Base-by-base conservation (phyloP, 768 basidiomycete genomes). In the Mycena amicta region DNA sequence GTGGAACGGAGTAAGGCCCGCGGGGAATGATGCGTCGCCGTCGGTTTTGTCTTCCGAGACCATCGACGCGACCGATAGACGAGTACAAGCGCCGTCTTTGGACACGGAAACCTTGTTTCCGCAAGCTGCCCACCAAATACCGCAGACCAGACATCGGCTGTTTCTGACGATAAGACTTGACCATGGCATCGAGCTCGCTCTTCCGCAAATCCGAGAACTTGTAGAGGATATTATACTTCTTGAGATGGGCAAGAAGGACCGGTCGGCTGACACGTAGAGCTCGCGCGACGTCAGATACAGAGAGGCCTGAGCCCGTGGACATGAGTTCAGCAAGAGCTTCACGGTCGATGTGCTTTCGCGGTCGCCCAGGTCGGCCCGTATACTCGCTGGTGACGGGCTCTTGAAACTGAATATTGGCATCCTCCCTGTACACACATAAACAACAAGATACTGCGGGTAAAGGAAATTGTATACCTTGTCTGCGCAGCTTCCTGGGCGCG, bases 91-190 rank as follows among this genome's bases (percentile, higher is more conserved):
- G 55, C 1, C 26, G 18, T 30, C 54, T 47, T 45, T 68, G 68
- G 25, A 73, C 31, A 3, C 63, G 56, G 5, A 69, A 16, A 1
- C 69, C 71, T 25, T 60, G 33, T 5, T 13, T 5, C 0, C 67
- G 60, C 2, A 74, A 56, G 50, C 59, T 63, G 1, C 70, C 69
- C 16, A 65, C 53, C 1, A 70, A 37, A 52, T 74, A 74, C 3
- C 62, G 51, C 4, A 72, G 16, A 0, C 72, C 67, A 5, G 70
- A 66, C 3, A 63, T 52, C 4, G 72, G 72, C n/a, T 50, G 54
- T 25, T 13, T 13, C 6, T 13, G 12, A 13, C 64, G 66, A 53
- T 59, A 71, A 1, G 6, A 18, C 39, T 55, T 52, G 0, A 65
- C 55, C 3, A 65, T 41, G 3, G 16, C 40, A 46, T 59, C 51